Conservation (phyloP, 2,329 filamentous ascomycete genomes). For the Ambrosiella cleistominuta region DNA sequence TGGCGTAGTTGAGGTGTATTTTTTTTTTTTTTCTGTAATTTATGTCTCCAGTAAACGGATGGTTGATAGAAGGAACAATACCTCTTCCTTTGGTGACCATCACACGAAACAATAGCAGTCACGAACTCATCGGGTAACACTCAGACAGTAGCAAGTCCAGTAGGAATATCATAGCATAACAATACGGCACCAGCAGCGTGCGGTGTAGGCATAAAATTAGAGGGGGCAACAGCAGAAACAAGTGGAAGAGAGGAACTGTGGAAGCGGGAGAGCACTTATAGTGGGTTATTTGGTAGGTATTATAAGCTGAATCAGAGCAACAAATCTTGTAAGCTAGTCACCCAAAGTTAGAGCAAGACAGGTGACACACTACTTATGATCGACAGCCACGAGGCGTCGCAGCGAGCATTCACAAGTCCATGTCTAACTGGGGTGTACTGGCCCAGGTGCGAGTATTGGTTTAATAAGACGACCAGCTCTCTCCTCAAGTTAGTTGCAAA, state of each 20-base stretch:
- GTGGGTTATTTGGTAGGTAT: neutral
- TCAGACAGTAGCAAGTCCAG: too few relatives aligned
- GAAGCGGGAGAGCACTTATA: neutral
- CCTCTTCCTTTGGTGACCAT: neutral
- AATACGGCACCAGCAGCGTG: neutral
- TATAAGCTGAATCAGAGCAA: neutral
- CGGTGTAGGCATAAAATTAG: neutral
- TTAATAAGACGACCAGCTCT: neutral
- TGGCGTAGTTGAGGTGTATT: neutral
- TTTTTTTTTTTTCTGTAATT: neutral
- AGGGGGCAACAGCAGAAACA: neutral
- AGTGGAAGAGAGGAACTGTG: neutral
- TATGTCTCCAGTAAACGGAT: neutral
- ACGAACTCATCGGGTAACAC: neutral
- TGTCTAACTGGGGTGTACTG: neutral
- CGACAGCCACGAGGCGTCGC: conserved; percentile 1
- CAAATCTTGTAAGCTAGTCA: neutral
- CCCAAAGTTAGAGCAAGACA: neutral
- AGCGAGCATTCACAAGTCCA: neutral
- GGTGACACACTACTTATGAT: neutral
- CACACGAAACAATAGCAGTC: neutral
- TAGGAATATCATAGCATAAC: neutral
- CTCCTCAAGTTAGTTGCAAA: neutral
- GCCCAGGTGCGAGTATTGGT: neutral
- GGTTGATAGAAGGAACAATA: neutral